phyloP scores from a whole-genome alignment of 225 moss, liverwort and hornwort genomes.

The Climacium dendroides region DNA sequence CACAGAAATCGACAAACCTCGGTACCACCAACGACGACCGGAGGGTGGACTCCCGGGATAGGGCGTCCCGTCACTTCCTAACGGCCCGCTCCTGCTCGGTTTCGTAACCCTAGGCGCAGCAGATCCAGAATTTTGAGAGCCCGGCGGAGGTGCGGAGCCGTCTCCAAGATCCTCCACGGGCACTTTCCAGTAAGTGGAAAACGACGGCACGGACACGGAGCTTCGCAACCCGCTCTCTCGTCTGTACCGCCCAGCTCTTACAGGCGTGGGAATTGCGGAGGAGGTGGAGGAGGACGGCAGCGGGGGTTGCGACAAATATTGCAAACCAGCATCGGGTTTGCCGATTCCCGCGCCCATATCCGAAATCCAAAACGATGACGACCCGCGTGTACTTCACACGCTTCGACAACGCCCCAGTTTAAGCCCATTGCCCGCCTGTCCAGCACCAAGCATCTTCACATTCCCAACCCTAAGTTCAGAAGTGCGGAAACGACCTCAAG shows the following conservation, averaged over 20 bases:
- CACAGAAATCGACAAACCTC: constrained; percentile 24
- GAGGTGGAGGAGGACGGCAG: neutral
- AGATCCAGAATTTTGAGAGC: neutral
- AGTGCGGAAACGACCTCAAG: neutral
- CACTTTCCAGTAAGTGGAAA: constrained; percentile 31
- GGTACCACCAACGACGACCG: constrained; percentile 27
- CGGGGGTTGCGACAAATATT: constrained; percentile 7
- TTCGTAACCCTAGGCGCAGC: constrained; percentile 3
- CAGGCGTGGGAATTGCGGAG: constrained; percentile 5
- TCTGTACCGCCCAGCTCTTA: constrained; percentile 23
- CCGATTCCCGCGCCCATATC: constrained; percentile 27
- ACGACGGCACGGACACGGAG: constrained; percentile 40
- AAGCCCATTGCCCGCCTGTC: constrained; percentile 40
- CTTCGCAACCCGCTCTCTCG: constrained; percentile 27
- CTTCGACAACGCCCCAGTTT: constrained; percentile 2
- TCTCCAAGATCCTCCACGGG: neutral
- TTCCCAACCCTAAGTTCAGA: neutral
- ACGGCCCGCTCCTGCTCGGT: constrained; percentile 34
- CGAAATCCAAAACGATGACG: neutral
- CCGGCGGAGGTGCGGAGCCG: neutral
- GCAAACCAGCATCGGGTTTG: constrained; percentile 6
- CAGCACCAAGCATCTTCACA: constrained; percentile 6
- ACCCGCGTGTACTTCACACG: constrained; percentile 23
- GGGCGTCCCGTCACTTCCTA: constrained; percentile 25
- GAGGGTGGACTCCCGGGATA: constrained; percentile 15